phyloP scores from a whole-genome alignment of 805 yeast genomes.

The Metahyphopichia silvanorum region DNA sequence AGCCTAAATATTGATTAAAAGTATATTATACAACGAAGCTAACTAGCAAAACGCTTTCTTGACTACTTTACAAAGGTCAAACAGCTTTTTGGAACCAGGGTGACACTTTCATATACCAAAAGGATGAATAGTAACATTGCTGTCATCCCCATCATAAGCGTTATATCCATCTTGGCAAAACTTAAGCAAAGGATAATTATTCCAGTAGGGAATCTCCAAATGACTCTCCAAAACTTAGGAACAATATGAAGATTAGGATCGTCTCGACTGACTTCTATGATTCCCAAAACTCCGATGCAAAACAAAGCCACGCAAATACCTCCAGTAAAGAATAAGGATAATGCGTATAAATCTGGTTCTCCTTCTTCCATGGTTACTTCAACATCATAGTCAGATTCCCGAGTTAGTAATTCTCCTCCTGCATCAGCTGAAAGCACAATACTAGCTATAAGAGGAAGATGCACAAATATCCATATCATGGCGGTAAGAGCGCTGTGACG shows the following conservation, averaged over 20 bases:
- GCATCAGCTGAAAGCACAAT: conserved; percentile 58
- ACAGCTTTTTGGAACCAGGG: conserved; percentile 19
- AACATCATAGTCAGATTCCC: conserved; percentile 1
- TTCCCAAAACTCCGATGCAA: conserved; percentile 37
- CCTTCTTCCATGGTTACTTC: conserved; percentile 18
- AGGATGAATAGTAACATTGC: conserved; percentile 29
- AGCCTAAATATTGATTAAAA: too few species aligned
- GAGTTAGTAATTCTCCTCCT: conserved; percentile 41
- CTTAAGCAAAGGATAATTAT: conserved; percentile 36
- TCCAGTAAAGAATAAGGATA: conserved; percentile 50
- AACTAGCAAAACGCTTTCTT: background rate
- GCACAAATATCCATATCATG: conserved; percentile 42
- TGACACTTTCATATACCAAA: conserved; percentile 35
- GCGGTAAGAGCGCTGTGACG: conserved; percentile 48
- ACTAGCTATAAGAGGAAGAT: conserved; percentile 50
- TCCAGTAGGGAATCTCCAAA: conserved; percentile 40
- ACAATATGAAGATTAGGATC: conserved; percentile 24
- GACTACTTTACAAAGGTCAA: conserved; percentile 3
- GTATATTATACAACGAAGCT: too few species aligned
- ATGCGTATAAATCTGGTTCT: conserved; percentile 34
- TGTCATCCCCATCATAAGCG: conserved; percentile 42
- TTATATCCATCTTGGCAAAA: conserved; percentile 41
- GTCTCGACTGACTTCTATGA: conserved; percentile 45
- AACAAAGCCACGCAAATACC: conserved; percentile 47
- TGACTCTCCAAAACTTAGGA: conserved; percentile 34